Evolutionary conservation across 257 asterid species (phyloP), one percentile per base, ranked within the genome.

Genomic region (Primulina huaijiensis): DNA sequence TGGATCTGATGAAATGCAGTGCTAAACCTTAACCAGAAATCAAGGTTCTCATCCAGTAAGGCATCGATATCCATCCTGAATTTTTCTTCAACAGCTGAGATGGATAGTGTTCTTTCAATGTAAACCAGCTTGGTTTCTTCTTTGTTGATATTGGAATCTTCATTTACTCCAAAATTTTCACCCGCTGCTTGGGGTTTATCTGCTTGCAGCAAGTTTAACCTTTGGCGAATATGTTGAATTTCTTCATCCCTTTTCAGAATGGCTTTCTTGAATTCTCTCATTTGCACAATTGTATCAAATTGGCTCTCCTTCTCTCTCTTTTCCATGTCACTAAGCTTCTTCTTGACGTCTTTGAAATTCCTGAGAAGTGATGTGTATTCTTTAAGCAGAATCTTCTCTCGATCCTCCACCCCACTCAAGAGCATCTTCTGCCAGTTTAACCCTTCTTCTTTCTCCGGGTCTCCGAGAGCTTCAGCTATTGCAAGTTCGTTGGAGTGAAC

Each of bases 1-100:
- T 31, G 34, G 34, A 31, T 31, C 34, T 31, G 34, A 31, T 31
- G 34, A 31, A 31, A 82, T 23, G 80, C 70, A 0, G 85, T 60
- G 80, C 91, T 82, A 65, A 88, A 88, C 69, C 91, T 83, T 70
- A 85, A 71, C 95, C 95, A 88, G 78, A 88, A 88, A 11, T 75
- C 89, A 11, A 88, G 21, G 75, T 84, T 85, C 30, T 76, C 88
- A 3, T 88, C 89, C 3, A 78, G 77, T n/a, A 88, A 68, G 7
- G 82, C 79, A 2, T 88, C 88, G 1, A 88, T 83, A 25, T 79
- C 81, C 1, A 70, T 30, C 31, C 88, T 76, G 14, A 88, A 80
- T 67, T 82, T 83, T 52, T 77, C 88, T 65, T 88, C 91, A 7
- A 76, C 60, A 21, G 61, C 72, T 0, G 89, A 82, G 3, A 62